phyloP scores from a whole-genome alignment of 371 early-diverging fungal genomes.

The Coemansia sp. region DNA sequence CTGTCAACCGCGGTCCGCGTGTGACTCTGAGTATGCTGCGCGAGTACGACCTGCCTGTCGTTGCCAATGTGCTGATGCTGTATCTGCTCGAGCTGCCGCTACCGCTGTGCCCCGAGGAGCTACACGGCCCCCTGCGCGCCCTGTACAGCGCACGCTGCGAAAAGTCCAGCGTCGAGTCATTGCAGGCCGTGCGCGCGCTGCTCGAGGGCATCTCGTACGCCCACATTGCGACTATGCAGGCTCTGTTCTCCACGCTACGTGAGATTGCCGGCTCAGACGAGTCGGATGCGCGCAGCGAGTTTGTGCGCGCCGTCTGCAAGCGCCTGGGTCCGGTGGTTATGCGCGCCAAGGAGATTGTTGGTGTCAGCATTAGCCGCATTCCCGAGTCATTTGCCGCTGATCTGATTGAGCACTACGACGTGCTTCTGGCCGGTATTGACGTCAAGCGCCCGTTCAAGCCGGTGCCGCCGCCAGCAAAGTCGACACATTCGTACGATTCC shows the following conservation, averaged over 20 bases:
- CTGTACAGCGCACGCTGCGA: slow-evolving; percentile 55
- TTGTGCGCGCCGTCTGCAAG: slow-evolving; percentile 27
- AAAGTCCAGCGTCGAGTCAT: slow-evolving; percentile 29
- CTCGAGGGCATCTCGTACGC: slow-evolving; percentile 34
- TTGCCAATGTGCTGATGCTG: slow-evolving; percentile 65
- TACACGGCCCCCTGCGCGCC: slow-evolving; percentile 70
- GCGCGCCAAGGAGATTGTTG: slow-evolving; percentile 39
- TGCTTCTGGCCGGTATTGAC: slow-evolving; percentile 23
- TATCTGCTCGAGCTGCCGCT: slow-evolving; percentile 72
- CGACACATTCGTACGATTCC: background rate
- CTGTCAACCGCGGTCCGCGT: slow-evolving; percentile 59
- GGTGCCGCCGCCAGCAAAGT: slow-evolving; percentile 22
- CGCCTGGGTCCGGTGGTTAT: slow-evolving; percentile 42
- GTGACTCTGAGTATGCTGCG: slow-evolving; percentile 58
- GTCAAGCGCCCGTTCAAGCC: slow-evolving; percentile 30
- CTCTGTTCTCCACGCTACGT: slow-evolving; percentile 23
- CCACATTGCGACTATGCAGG: slow-evolving; percentile 36
- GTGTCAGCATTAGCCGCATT: slow-evolving; percentile 37
- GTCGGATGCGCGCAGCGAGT: slow-evolving; percentile 11
- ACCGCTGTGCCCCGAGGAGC: slow-evolving; percentile 65
- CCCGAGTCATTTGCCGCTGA: slow-evolving; percentile 34
- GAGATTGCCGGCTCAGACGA: slow-evolving; percentile 26
- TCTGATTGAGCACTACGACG: slow-evolving; percentile 45
- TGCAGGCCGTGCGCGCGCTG: slow-evolving; percentile 15
- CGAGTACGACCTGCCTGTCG: slow-evolving; percentile 57